Conservation (phyloP, 225 moss, liverwort and hornwort genomes). For the Antitrichia curtipendula region DNA sequence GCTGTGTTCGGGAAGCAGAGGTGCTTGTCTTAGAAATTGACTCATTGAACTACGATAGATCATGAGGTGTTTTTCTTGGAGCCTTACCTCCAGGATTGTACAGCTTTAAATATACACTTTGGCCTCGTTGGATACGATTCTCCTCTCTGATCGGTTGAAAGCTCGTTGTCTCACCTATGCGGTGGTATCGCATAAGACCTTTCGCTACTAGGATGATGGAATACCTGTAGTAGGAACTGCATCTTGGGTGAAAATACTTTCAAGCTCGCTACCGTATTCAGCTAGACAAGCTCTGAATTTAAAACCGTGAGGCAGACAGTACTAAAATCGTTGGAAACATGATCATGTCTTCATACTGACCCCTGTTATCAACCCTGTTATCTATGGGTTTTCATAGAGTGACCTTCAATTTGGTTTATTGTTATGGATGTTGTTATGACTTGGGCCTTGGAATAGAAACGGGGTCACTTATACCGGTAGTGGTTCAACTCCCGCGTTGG, state of each 20-base stretch:
- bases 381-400: neutral
- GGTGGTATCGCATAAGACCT: neutral
- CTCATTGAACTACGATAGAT: neutral
- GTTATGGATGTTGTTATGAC: neutral
- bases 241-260: neutral
- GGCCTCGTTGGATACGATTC: neutral
- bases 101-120: neutral
- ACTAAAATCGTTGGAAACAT: neutral
- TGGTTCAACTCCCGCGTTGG: neutral
- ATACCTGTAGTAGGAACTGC: neutral
- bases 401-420: neutral
- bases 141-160: neutral
- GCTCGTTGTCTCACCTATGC: neutral
- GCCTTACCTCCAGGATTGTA: neutral
- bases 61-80: neutral
- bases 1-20: neutral
- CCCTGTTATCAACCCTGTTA: neutral
- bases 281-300: neutral
- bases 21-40: neutral
- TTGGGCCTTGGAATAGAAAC: neutral
- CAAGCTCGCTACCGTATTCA: neutral
- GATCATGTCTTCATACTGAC: neutral
- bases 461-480: neutral
- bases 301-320: neutral
- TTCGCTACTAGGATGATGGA: neutral